phyloP scores from a whole-genome alignment of 164 flowering plant species.

The Dillenia suffruticosa region DNA sequence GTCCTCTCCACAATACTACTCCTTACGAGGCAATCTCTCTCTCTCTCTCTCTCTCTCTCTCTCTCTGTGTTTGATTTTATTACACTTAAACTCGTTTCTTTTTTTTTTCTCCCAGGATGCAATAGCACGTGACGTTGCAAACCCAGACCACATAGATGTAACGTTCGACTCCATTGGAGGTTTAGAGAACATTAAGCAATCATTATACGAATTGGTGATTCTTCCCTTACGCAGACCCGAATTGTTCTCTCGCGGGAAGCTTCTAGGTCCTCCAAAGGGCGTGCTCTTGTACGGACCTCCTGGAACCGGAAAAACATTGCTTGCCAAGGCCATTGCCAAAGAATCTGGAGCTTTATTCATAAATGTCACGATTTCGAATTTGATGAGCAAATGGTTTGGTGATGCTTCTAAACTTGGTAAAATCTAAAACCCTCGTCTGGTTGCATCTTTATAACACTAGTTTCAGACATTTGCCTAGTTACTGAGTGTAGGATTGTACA shows the following conservation, averaged over 20 bases:
- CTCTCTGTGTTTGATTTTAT: too few species aligned
- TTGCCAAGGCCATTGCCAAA: constrained; percentile 78
- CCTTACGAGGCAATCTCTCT: constrained; percentile 11
- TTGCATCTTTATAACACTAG: too few species aligned
- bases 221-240: constrained; percentile 68
- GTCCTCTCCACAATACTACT: constrained; percentile 45
- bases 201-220: constrained; percentile 58
- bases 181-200: constrained; percentile 53
- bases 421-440: neutral
- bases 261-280: constrained; percentile 68
- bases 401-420: constrained; percentile 78
- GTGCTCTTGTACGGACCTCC: constrained; percentile 73
- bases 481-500: too few species aligned
- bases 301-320: constrained; percentile 81
- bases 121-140: constrained; percentile 67
- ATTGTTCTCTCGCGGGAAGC: constrained; percentile 59
- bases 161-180: constrained; percentile 70
- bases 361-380: constrained; percentile 59
- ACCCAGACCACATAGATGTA: constrained; percentile 61
- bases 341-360: constrained; percentile 78
- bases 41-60: too few species aligned
- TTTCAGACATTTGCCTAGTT: too few species aligned
- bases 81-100: neutral
- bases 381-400: constrained; percentile 86
- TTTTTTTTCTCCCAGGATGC: constrained; percentile 41